Evolutionary conservation across 768 basidiomycete species (phyloP), one percentile per base, ranked within the genome.

Genomic region (Pulveroboletus sp.): DNA sequence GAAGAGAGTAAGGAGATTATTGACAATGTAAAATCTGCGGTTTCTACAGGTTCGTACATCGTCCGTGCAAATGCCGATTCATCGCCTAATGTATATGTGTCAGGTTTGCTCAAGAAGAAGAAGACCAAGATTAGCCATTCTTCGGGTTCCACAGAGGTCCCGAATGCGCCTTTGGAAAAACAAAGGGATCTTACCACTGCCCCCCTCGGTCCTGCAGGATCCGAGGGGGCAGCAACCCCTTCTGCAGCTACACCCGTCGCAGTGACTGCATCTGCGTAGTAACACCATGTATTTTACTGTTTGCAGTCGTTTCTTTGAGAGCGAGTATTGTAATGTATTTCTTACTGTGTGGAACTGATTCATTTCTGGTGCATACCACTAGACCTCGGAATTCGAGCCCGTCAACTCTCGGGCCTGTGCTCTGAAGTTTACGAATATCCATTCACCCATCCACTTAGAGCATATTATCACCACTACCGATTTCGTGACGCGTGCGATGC

Each of bases 1-100:
- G 93, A 97, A 65, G 85, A 95, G 71, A 93, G 85, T 59, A 76
- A 80, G 66, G 93, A 96, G 61, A 81, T 98, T 26, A 89, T 92
- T 2, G 93, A 95, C 57, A 83, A 78, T 56, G 94, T 97, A 27
- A 89, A 90, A 73, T 91, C 77, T 49, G 95, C 95, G 4, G 95
- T 99, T 11, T 76, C 85, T 41, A 79, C 81, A 33, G 95, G 91
- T 91, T 21, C 12, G 64, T 57, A 77, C 69, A 14, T 11, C 9
- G 27, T 46, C 7, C 26, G 28, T 39, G 18, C 2, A 14, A 9
- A 6, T 24, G 10, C 1, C 5, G 11, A n/a, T 4, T 15, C 8
- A 52, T 31, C 42, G 61, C 31, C 50, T 61, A 52, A 56, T 60
- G 46, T 58, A 65, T 53, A n/a, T 21, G 38, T 45, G n/a, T n/a